Percentiles rank a stretch among this genome's conserved stretches.
phyloP scores from a whole-genome alignment of 73 alveolate genomes.

The Halteria grandinella region DNA sequence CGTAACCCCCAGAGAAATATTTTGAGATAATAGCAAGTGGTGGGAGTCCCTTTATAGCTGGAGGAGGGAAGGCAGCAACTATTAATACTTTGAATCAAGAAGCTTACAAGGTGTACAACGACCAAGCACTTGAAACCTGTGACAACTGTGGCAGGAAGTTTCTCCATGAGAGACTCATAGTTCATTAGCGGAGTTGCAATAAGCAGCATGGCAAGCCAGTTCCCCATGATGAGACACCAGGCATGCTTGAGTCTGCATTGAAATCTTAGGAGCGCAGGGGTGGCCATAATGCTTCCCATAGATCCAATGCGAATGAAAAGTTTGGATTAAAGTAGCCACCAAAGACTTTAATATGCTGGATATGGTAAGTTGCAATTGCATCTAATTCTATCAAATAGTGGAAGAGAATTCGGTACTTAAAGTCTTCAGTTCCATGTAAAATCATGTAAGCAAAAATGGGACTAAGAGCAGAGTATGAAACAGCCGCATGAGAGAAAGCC shows the following conservation, averaged over 20 bases:
- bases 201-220: too few relatives aligned
- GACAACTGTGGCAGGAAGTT: slow-evolving; percentile 91
- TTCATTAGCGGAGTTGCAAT: slow-evolving; percentile 84
- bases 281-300: background rate
- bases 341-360: slow-evolving; percentile 61
- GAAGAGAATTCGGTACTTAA: slow-evolving; percentile 52
- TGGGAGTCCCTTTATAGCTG: too few relatives aligned
- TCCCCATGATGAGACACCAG: too few relatives aligned
- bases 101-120: slow-evolving; percentile 77
- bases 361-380: slow-evolving; percentile 38
- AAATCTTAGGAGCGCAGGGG: slow-evolving; percentile 7
- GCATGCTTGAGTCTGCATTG: too few relatives aligned
- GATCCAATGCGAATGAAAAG: background rate
- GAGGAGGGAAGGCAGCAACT: too few relatives aligned
- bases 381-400: slow-evolving; percentile 19
- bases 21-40: slow-evolving; percentile 39
- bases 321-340: slow-evolving; percentile 53
- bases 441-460: slow-evolving; percentile 57
- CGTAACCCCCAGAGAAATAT: slow-evolving; percentile 44
- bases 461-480: slow-evolving; percentile 17
- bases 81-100: too few relatives aligned
- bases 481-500: slow-evolving; percentile 58
- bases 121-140: slow-evolving; percentile 84
- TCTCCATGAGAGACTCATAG: slow-evolving; percentile 86
- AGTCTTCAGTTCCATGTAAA: slow-evolving; percentile 46